phyloP scores from a whole-genome alignment of 495 filamentous ascomycete species.

The Penicillium verhagenii region DNA sequence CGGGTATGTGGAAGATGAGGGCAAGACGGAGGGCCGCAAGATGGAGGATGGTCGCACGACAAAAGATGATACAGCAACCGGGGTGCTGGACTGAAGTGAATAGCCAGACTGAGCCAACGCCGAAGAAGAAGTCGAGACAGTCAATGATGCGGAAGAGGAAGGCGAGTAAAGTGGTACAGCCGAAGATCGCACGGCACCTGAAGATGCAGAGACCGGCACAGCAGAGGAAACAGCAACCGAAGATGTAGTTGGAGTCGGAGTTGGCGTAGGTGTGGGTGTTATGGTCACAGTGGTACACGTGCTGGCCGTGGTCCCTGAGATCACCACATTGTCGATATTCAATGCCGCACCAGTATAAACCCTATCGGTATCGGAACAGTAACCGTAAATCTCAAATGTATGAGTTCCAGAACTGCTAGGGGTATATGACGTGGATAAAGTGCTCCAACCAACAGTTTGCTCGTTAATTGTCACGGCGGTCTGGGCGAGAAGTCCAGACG shows the following conservation, averaged over 20 bases:
- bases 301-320: background rate
- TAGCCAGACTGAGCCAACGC: background rate
- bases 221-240: background rate
- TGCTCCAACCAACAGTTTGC: background rate
- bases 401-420: background rate
- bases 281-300: background rate
- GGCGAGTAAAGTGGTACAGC: background rate
- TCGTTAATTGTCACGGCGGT: background rate
- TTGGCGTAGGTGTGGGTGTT: background rate
- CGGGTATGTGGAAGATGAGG: background rate
- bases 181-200: background rate
- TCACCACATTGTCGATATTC: background rate
- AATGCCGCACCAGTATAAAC: background rate
- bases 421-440: background rate
- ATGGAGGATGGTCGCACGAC: background rate
- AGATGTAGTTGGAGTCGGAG: background rate
- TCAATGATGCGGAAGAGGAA: background rate
- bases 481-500: background rate
- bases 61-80: too few species aligned
- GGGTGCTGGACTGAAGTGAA: background rate
- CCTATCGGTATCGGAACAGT: background rate
- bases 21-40: background rate
- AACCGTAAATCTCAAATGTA: background rate
- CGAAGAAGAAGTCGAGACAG: background rate
- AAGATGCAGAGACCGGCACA: background rate